Evolutionary conservation across 2,329 filamentous ascomycete genomes (phyloP).

Genomic region (Fusarium musae): DNA sequence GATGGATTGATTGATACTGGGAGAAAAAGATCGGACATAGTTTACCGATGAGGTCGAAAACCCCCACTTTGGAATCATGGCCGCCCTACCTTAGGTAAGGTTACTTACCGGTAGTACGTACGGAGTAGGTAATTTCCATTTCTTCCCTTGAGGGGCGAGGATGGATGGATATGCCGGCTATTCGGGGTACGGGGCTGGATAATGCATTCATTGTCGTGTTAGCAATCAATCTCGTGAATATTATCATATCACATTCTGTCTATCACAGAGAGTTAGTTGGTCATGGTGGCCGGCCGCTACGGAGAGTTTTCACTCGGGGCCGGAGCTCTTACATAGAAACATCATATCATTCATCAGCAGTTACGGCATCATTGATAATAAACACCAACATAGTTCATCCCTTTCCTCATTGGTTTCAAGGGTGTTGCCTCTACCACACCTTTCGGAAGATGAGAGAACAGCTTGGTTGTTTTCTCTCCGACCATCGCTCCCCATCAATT

Average conservation of each 20-base stretch:
- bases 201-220: constrained; percentile 1
- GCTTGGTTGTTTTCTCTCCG: constrained; percentile 1
- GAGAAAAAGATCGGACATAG: constrained; percentile 18
- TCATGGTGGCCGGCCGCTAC: constrained; percentile 5
- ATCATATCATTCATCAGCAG: constrained; percentile 36
- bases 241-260: constrained; percentile 20
- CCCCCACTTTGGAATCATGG: constrained; percentile 23
- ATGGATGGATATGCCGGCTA: neutral
- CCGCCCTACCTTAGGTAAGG: constrained; percentile 2
- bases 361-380: constrained; percentile 39
- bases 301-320: neutral
- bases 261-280: neutral
- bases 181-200: constrained; percentile 2
- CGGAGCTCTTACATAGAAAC: constrained; percentile 27
- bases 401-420: constrained; percentile 22
- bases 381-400: constrained; percentile 28
- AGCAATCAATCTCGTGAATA: constrained; percentile 16
- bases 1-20: constrained; percentile 5
- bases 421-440: constrained; percentile 29
- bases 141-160: neutral
- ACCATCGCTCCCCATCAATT: constrained; percentile 27
- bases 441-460: constrained; percentile 6
- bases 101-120: neutral
- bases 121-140: neutral
- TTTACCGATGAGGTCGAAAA: constrained; percentile 19